phyloP scores from a whole-genome alignment of 495 filamentous ascomycete genomes.

The Hyaloscypha bicolor region DNA sequence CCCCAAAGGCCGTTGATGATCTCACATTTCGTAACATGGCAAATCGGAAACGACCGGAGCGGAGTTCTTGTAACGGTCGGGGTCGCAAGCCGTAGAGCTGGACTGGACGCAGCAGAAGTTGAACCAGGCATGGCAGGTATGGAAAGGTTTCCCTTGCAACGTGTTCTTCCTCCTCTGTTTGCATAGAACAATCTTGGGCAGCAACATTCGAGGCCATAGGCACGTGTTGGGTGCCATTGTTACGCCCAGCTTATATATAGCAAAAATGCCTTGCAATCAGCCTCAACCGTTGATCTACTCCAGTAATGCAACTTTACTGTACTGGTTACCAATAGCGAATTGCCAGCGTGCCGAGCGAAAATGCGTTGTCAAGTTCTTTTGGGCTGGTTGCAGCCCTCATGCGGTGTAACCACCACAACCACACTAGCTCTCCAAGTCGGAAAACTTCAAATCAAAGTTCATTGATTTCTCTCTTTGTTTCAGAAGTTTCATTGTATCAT shows the following conservation, averaged over 20 bases:
- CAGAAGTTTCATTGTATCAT: neutral
- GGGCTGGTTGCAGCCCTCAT: neutral
- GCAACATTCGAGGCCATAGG: neutral
- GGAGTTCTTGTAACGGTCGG: neutral
- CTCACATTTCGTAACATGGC: constrained; percentile 1
- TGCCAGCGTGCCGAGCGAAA: neutral
- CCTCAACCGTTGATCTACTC: neutral
- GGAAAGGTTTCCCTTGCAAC: neutral
- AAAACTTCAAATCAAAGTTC: neutral
- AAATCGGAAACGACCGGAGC: constrained; percentile 7
- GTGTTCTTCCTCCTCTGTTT: neutral
- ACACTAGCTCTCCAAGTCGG: neutral
- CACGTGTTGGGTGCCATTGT: neutral
- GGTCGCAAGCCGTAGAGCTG: neutral
- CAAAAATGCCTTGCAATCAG: constrained; percentile 3
- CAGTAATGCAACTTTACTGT: neutral
- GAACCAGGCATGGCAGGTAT: neutral
- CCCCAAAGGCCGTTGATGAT: constrained; percentile 14
- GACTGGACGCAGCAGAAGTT: neutral
- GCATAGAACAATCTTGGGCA: neutral
- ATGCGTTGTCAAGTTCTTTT: neutral
- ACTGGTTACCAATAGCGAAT: neutral
- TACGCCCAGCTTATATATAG: neutral
- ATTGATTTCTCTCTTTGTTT: neutral
- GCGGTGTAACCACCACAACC: neutral